A percentile compares a stretch with the other conserved stretches of the same genome.
Evolutionary conservation across 176 grass and related monocot genomes (phyloP).

Genomic region (Poa annua): DNA sequence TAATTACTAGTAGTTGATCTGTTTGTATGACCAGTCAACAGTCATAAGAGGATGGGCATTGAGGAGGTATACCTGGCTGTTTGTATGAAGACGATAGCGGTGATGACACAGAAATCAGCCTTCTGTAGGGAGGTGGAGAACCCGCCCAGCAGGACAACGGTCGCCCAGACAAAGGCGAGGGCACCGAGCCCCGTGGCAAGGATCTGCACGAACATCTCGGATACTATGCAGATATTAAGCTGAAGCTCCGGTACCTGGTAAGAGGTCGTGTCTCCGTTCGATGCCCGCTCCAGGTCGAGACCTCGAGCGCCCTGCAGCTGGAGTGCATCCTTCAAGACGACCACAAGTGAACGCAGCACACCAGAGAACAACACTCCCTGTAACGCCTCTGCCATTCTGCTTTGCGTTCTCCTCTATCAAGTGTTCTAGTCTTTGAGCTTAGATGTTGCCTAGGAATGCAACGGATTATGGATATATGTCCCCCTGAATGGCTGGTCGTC

Average conservation of each 20-base stretch:
- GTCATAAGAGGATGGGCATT: background rate
- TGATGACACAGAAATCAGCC: conserved; percentile 38
- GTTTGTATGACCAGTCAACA: background rate
- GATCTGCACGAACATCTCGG: conserved; percentile 23
- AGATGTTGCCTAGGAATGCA: too few species aligned
- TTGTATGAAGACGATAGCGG: conserved; percentile 1
- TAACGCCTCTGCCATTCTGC: too few species aligned
- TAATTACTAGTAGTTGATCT: background rate
- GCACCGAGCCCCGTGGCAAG: conserved; percentile 22
- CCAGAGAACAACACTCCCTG: too few species aligned
- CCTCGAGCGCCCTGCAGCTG: conserved; percentile 23
- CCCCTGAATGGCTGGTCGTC: too few species aligned
- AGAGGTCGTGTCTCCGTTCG: background rate
- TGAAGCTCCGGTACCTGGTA: conserved; percentile 10
- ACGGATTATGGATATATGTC: too few species aligned
- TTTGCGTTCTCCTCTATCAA: too few species aligned
- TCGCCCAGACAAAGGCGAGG: background rate
- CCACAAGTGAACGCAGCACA: too few species aligned
- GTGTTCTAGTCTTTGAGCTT: too few species aligned
- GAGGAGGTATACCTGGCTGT: conserved; percentile 14
- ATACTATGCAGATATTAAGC: conserved; percentile 21
- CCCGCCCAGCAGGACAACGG: conserved; percentile 14
- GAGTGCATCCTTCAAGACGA: background rate
- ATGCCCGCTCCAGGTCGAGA: background rate
- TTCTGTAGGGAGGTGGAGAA: background rate